These are phyloP conservation scores for Claviceps cyperi DNA, from an alignment of 2,329 filamentous ascomycete species.

Conservation along the genomic window DNA sequence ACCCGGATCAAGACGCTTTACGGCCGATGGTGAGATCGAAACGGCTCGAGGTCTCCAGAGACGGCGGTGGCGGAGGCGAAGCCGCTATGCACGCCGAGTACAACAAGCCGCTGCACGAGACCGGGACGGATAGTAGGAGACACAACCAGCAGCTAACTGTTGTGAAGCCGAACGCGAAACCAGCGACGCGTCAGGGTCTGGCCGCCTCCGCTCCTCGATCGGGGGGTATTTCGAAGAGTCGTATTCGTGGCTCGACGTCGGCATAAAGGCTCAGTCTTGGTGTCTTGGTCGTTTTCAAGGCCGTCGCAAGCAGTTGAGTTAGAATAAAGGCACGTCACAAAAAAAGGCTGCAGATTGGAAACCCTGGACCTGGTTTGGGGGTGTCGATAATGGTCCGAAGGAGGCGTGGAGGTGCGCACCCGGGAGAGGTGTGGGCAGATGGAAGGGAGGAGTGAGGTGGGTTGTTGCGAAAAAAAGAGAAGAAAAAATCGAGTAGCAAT, in stretches of 20 bases:
- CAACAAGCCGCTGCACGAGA: background rate
- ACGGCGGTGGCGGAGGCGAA: background rate
- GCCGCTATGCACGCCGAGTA: background rate
- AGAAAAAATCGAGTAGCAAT: constrained; percentile 1
- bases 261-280: background rate
- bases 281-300: constrained; percentile 2
- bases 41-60: background rate
- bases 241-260: constrained; percentile 1
- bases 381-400: constrained; percentile 27
- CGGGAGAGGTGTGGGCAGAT: constrained; percentile 21
- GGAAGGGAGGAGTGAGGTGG: constrained; percentile 12
- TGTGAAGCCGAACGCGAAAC: background rate
- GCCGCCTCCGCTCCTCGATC: constrained; percentile 4
- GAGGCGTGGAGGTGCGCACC: constrained; percentile 24
- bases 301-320: constrained; percentile 3
- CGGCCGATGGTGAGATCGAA: constrained; percentile 1
- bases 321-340: constrained; percentile 6
- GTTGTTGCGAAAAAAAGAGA: constrained; percentile 3
- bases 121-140: background rate
- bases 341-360: constrained; percentile 11
- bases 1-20: background rate
- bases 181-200: constrained; percentile 3
- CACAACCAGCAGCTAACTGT: background rate
- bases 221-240: background rate
- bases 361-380: constrained; percentile 19